phyloP scores from a whole-genome alignment of 805 yeast species.

The Maudiozyma pseudohumilis region DNA sequence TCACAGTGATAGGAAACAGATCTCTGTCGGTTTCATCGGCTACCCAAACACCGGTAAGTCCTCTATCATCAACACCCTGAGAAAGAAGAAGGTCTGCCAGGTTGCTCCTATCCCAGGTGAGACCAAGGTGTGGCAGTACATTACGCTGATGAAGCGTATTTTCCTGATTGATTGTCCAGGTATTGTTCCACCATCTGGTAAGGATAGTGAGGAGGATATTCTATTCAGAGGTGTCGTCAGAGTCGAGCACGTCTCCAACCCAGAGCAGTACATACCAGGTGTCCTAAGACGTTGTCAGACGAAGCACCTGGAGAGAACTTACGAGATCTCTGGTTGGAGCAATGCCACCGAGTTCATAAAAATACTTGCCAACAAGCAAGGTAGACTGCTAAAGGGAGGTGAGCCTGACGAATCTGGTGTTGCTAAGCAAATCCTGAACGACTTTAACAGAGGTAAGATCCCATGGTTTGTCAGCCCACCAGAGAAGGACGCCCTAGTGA shows the following conservation, averaged over 20 bases:
- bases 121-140: constrained; percentile 98
- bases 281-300: constrained; percentile 75
- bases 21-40: constrained; percentile 94
- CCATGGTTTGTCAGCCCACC: constrained; percentile 99
- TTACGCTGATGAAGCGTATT: constrained; percentile 90
- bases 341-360: constrained; percentile 74
- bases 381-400: constrained; percentile 90
- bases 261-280: constrained; percentile 91
- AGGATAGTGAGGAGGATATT: constrained; percentile 85
- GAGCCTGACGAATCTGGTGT: constrained; percentile 95
- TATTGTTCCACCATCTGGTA: constrained; percentile 90
- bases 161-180: constrained; percentile 98
- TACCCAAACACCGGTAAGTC: constrained; percentile 99
- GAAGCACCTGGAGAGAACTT: constrained; percentile 89
- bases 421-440: constrained; percentile 81
- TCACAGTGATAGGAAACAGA: constrained; percentile 89
- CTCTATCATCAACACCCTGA: constrained; percentile 83
- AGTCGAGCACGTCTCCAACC: constrained; percentile 92
- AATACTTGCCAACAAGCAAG: constrained; percentile 83
- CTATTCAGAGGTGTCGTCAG: constrained; percentile 94
- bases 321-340: constrained; percentile 88
- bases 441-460: constrained; percentile 92
- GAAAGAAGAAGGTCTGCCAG: constrained; percentile 89
- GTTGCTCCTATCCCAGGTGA: constrained; percentile 99
- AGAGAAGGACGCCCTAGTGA: constrained; percentile 46